Evolutionary conservation across 2,329 filamentous ascomycete species (phyloP), one percentile per base, ranked within the genome.

Genomic region (Exophiala oligosperma): DNA sequence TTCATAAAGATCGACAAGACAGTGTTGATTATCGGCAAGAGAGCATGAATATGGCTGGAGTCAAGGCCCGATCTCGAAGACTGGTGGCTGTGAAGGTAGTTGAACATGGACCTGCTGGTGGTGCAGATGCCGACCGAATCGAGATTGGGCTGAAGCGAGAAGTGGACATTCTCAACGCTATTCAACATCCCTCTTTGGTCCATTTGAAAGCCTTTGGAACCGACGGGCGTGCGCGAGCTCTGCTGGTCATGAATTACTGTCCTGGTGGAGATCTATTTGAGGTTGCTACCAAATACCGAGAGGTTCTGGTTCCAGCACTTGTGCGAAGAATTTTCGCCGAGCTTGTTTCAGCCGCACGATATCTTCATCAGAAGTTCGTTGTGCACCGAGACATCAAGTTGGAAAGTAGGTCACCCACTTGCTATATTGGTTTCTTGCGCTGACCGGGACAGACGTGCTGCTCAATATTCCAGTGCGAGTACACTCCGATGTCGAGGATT

Each of bases 311-410:
- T 3, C 84, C 90, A 0, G 70, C 78, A 1, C 76, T 97, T 47
- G 81, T 97, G 49, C 84, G 91, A 64, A 85, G 94, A 52, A 92
- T 97, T 56, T 97, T 97, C 73, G 83, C 92, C 12, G 94, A 99
- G 73, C 74, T 97, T 63, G 87, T 97, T 24, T 87, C 84, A 61
- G 94, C 93, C 0, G 88, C 96, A 37, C 84, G 82, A 57, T 97
- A 97, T 76, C 79, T 99, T 49, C 94, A 99, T 73, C 79, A 84
- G 54, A 81, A 90, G 67, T 87, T 85, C 66, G 96, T 99, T 70
- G 93, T 97, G 54, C 94, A 99, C 72, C 86, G 94, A 60, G 94
- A 99, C 73, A 95, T 99, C 74, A 99, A 99, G 77, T 86, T 99
- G 59, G 94, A 99, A 80, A 99, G 90, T 94, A 82, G 76, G 87